Evolutionary conservation across 1,139 yeast genomes (phyloP).

Genomic region (Sugiyamaella novakii): DNA sequence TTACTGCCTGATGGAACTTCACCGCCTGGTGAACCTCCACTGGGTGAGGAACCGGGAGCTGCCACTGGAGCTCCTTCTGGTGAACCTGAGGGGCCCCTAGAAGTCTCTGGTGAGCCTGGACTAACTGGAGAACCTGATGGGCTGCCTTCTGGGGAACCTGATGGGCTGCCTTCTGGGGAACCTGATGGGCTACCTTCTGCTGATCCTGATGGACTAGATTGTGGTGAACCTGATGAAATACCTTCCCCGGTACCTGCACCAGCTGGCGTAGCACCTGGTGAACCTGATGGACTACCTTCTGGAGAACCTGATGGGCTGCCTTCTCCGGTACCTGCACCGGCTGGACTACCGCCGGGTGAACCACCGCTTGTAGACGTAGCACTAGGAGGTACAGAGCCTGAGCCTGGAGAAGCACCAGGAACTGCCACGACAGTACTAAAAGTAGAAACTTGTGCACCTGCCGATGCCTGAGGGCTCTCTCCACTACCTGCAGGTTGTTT

Average conservation of each 20-base stretch:
- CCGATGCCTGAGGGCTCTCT: neutral
- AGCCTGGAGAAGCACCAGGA: no score
- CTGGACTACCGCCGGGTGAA: neutral
- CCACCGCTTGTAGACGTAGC: neutral
- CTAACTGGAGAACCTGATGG: neutral
- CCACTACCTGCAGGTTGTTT: neutral
- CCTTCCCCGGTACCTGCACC: neutral
- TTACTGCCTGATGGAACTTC: neutral
- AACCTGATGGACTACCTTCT: neutral
- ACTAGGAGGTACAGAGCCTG: neutral
- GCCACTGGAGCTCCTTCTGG: neutral
- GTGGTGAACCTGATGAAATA: neutral
- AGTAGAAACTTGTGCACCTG: no score
- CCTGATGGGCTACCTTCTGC: neutral
- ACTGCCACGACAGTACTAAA: no score
- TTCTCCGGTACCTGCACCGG: neutral
- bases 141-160: neutral
- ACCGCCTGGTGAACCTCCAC: neutral
- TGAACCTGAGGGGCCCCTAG: neutral
- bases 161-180: neutral
- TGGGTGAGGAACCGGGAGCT: neutral
- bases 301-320: neutral
- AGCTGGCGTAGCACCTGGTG: neutral
- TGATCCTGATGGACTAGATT: neutral
- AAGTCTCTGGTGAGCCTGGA: neutral